A percentile compares a stretch with the other conserved stretches of the same genome.
Conservation (phyloP, 192 early-diverging fungal genomes). For the Dimargaris cristalligena region DNA sequence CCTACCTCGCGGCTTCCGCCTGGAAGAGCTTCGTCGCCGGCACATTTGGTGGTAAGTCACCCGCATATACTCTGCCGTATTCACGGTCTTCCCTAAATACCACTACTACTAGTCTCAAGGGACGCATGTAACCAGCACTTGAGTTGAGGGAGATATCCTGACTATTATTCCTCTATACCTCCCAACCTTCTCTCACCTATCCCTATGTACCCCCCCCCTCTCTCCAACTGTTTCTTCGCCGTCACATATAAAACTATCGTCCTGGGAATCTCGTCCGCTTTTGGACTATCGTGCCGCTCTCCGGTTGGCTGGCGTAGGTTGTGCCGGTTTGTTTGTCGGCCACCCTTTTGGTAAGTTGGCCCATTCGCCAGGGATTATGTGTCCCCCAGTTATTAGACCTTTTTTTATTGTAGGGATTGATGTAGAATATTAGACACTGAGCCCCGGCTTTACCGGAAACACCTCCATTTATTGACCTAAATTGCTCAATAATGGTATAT, state of each 20-base stretch:
- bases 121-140: too few species aligned
- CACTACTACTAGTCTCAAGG: too few species aligned
- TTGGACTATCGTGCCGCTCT: neutral
- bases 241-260: neutral
- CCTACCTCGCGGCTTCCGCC: neutral
- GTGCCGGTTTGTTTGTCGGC: slow-evolving; percentile 36
- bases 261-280: neutral
- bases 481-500: neutral
- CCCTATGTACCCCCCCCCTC: neutral
- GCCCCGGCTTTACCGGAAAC: neutral
- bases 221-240: neutral
- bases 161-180: neutral
- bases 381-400: neutral
- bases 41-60: slow-evolving; percentile 1
- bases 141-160: too few species aligned
- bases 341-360: slow-evolving; percentile 39
- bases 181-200: neutral
- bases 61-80: too few species aligned
- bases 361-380: neutral
- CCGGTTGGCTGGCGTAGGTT: slow-evolving; percentile 19
- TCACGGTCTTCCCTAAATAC: too few species aligned
- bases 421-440: neutral
- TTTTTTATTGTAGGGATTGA: neutral
- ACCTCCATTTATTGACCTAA: neutral
- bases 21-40: slow-evolving; percentile 10